Percentiles rank a stretch among this genome's conserved stretches.
These are phyloP conservation scores for Colletotrichum sp. DNA, from an alignment of 2,329 filamentous ascomycete genomes.

Conservation along the genomic window DNA sequence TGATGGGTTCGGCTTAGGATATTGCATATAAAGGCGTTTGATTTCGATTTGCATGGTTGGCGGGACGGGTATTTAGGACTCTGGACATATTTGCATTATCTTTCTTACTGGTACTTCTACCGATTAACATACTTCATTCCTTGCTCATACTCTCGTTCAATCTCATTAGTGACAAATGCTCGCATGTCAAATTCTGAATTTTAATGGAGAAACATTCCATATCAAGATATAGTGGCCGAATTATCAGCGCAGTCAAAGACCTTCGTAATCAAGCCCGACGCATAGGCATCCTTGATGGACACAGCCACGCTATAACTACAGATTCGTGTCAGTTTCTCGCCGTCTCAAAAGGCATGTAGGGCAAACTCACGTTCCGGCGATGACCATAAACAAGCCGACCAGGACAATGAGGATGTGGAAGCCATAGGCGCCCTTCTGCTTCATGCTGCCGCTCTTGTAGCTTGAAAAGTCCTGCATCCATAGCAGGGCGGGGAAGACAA, in stretches of 20 bases:
- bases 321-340: neutral
- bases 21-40: neutral
- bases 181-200: rapidly evolving
- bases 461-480: slow-evolving; percentile 27
- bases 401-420: neutral
- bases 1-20: neutral
- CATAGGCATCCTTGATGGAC: neutral
- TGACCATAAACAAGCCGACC: neutral
- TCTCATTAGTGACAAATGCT: neutral
- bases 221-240: neutral
- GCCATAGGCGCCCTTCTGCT: neutral
- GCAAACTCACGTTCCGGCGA: neutral
- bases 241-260: neutral
- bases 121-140: neutral
- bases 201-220: neutral
- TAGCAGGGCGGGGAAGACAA: slow-evolving; percentile 30
- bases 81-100: neutral
- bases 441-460: neutral
- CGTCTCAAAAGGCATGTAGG: rapidly evolving
- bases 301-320: neutral
- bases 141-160: neutral
- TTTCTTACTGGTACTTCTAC: neutral
- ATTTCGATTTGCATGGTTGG: neutral
- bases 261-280: neutral
- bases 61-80: neutral